phyloP scores from a whole-genome alignment of 2,329 filamentous ascomycete genomes.

The Cladosporium sp. region DNA sequence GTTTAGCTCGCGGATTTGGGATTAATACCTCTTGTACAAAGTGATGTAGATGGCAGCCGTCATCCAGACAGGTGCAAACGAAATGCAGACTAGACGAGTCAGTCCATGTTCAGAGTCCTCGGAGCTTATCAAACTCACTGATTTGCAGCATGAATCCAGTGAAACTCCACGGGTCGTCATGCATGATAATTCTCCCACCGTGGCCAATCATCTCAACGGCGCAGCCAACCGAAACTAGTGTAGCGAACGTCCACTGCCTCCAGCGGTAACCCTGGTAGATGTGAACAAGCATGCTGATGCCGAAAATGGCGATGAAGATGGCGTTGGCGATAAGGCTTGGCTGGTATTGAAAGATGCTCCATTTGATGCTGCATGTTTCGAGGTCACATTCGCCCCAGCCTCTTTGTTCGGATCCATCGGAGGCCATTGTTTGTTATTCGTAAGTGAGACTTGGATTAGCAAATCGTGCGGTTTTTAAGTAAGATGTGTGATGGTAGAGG shows the following conservation, averaged over 20 bases:
- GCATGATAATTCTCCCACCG: conserved; percentile 56
- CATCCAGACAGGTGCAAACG: conserved; percentile 65
- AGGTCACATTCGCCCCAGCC: conserved; percentile 20
- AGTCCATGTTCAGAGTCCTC: neutral
- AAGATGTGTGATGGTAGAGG: neutral
- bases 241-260: conserved; percentile 47
- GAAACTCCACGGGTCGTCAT: conserved; percentile 48
- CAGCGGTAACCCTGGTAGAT: conserved; percentile 37
- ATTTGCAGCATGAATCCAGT: conserved; percentile 47
- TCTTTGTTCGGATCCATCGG: conserved; percentile 6
- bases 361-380: conserved; percentile 21
- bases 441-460: neutral
- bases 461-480: neutral
- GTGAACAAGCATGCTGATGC: conserved; percentile 49
- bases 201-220: conserved; percentile 62
- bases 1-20: neutral
- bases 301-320: conserved; percentile 51
- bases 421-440: neutral
- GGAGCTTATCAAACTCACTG: conserved; percentile 10
- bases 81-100: conserved; percentile 60
- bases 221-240: conserved; percentile 57
- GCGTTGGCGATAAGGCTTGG: conserved; percentile 53
- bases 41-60: conserved; percentile 65
- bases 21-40: conserved; percentile 39
- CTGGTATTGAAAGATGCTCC: conserved; percentile 47